phyloP scores from a whole-genome alignment of 371 early-diverging fungal genomes.

The Coemansia sp. region DNA sequence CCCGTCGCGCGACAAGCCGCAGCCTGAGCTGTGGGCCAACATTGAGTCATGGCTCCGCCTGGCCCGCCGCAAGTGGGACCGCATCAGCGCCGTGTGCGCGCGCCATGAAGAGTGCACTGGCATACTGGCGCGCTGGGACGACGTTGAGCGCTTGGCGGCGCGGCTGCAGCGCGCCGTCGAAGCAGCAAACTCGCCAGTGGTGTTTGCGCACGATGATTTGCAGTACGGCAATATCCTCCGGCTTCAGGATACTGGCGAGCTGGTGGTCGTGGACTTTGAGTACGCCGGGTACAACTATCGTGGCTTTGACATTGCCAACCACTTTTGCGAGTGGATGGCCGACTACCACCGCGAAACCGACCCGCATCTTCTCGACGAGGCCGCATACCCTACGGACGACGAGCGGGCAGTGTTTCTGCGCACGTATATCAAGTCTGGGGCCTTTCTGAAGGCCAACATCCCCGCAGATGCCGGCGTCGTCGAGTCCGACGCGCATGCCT shows the following conservation, averaged over 20 bases:
- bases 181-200: slow-evolving; percentile 56
- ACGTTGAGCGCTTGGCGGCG: slow-evolving; percentile 44
- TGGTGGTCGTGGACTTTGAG: slow-evolving; percentile 81
- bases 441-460: slow-evolving; percentile 36
- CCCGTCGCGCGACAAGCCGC: slow-evolving; percentile 41
- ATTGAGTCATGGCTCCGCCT: slow-evolving; percentile 66
- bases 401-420: slow-evolving; percentile 63
- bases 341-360: slow-evolving; percentile 67
- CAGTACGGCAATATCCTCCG: slow-evolving; percentile 85
- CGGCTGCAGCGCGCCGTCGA: slow-evolving; percentile 46
- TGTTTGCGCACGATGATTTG: slow-evolving; percentile 81
- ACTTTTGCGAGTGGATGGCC: slow-evolving; percentile 89
- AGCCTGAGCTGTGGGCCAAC: slow-evolving; percentile 68
- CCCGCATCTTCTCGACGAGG: slow-evolving; percentile 54
- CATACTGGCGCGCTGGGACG: slow-evolving; percentile 54
- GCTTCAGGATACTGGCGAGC: slow-evolving; percentile 56
- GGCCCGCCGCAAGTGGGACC: slow-evolving; percentile 48
- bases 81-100: slow-evolving; percentile 37
- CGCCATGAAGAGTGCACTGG: slow-evolving; percentile 15
- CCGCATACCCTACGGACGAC: slow-evolving; percentile 59
- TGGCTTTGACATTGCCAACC: slow-evolving; percentile 85
- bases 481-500: slow-evolving; percentile 25
- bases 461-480: slow-evolving; percentile 29
- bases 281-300: slow-evolving; percentile 85
- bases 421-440: slow-evolving; percentile 63